A percentile compares a stretch with the other conserved stretches of the same genome.
Conservation (phyloP, 495 filamentous ascomycete species). For the Aspergillus asperescens region DNA sequence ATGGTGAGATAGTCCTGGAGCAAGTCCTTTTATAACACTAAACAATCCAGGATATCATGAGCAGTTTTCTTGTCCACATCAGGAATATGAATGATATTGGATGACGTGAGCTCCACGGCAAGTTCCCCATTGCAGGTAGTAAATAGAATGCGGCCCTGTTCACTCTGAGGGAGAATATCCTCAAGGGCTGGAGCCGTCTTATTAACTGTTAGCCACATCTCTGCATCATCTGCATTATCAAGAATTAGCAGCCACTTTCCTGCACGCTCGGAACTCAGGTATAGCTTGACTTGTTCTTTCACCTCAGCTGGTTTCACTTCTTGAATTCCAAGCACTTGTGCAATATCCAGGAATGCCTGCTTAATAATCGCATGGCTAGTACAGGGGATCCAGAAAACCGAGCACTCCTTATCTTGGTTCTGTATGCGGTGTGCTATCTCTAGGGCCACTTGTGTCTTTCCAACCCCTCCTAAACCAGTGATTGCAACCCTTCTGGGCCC, state of each 20-base stretch:
- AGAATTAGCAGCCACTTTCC: not conserved
- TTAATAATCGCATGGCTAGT: not conserved
- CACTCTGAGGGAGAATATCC: not conserved
- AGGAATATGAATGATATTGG: no score
- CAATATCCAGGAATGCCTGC: not conserved
- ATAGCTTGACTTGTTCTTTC: not conserved
- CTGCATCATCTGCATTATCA: not conserved
- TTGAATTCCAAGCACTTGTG: not conserved
- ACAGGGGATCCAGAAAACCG: not conserved
- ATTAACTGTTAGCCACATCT: no score
- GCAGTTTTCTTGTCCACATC: no score
- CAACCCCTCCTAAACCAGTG: no score
- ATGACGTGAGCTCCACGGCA: not conserved
- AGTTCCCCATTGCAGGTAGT: not conserved
- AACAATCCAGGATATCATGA: no score
- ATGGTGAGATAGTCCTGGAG: no score
- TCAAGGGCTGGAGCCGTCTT: not conserved
- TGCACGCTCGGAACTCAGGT: not conserved
- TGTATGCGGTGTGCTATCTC: no score
- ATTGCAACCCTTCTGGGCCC: constrained; percentile 13
- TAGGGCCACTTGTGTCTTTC: constrained; percentile 36
- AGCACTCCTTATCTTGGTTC: not conserved
- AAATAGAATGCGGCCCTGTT: not conserved
- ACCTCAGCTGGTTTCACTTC: not conserved
- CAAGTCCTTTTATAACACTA: no score